A percentile compares a stretch with the other conserved stretches of the same genome.
phyloP scores from a whole-genome alignment of 78 protist genomes.

The Speleostelium caveatum region DNA sequence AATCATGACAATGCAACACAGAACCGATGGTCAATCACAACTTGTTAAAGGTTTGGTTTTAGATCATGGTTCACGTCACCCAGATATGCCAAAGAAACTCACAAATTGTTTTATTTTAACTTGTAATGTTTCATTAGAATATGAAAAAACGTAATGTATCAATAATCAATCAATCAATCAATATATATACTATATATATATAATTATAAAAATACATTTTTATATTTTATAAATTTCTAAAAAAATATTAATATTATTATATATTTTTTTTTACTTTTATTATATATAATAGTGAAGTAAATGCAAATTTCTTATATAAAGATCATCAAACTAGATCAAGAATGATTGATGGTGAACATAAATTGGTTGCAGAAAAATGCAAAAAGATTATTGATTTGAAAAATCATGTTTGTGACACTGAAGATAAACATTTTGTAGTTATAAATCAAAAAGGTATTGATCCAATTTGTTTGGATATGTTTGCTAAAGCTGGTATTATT shows the following conservation, averaged over 20 bases:
- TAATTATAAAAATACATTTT: background rate
- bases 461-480: slow-evolving; percentile 97
- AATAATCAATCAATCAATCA: background rate
- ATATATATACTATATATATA: background rate
- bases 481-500: slow-evolving; percentile 97
- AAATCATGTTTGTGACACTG: slow-evolving; percentile 88
- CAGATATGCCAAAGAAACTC: slow-evolving; percentile 97
- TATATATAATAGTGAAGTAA: slow-evolving; percentile 90
- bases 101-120: slow-evolving; percentile 93
- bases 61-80: slow-evolving; percentile 99
- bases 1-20: slow-evolving; percentile 98
- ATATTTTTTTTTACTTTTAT: background rate
- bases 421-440: slow-evolving; percentile 91
- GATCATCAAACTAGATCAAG: slow-evolving; percentile 93
- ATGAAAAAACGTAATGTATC: slow-evolving; percentile 93
- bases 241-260: background rate
- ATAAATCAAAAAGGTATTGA: slow-evolving; percentile 99
- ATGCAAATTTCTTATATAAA: slow-evolving; percentile 92
- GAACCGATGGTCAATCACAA: slow-evolving; percentile 87
- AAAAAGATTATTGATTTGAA: slow-evolving; percentile 95
- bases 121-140: slow-evolving; percentile 98
- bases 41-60: slow-evolving; percentile 98
- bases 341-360: slow-evolving; percentile 98
- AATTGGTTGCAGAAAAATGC: slow-evolving; percentile 93
- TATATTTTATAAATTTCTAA: background rate